These are phyloP conservation scores for Coemansia sp. DNA, from an alignment of 192 early-diverging fungal species.

Conservation along the genomic window DNA sequence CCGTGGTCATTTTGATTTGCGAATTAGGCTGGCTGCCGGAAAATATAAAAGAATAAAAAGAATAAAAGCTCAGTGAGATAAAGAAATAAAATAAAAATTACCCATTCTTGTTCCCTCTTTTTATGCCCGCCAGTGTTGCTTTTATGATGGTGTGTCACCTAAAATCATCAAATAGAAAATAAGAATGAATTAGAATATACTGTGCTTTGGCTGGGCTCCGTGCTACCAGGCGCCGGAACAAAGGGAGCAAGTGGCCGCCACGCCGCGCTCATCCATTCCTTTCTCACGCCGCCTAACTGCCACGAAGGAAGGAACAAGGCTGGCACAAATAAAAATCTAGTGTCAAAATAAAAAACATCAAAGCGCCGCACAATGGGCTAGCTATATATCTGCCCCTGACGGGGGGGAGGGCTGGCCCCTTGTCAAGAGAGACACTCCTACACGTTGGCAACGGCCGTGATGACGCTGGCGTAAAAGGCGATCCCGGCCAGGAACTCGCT, in stretches of 20 bases:
- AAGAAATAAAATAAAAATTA: background rate
- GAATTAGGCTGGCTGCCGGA: background rate
- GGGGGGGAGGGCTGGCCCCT: too few species aligned
- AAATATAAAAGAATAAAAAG: background rate
- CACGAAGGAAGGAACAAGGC: too few species aligned
- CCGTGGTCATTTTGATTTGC: conserved; percentile 34
- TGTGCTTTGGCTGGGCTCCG: too few species aligned
- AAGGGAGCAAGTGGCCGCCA: too few species aligned
- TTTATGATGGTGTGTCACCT: too few species aligned
- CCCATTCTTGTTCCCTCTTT: background rate
- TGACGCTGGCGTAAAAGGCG: conserved; percentile 69
- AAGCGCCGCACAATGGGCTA: background rate
- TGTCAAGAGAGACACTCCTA: background rate
- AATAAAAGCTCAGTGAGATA: background rate
- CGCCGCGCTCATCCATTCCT: too few species aligned
- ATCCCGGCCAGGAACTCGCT: conserved; percentile 71
- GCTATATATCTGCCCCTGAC: background rate
- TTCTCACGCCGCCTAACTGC: too few species aligned
- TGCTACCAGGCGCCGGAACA: too few species aligned
- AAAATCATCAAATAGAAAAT: too few species aligned
- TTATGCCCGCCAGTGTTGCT: too few species aligned
- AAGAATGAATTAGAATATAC: too few species aligned
- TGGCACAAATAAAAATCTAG: too few species aligned
- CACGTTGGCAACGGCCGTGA: conserved; percentile 58
- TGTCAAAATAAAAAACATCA: background rate